Evolutionary conservation across 305 asterid genomes (phyloP).

Genomic region (Solanum chacoense): DNA sequence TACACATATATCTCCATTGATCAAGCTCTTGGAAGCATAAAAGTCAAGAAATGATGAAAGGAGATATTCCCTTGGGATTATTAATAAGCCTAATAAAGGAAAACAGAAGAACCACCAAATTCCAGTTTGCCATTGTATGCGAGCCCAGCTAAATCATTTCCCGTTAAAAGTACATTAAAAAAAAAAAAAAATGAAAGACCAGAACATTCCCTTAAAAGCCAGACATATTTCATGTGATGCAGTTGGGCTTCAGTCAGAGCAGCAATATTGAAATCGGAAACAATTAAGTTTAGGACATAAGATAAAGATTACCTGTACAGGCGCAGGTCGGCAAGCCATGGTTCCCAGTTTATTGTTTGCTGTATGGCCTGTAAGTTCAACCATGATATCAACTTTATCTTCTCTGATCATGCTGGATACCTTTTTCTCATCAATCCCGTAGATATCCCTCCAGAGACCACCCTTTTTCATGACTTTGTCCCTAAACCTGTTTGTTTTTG

Average conservation of each 20-base stretch:
- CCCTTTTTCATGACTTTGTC: conserved; percentile 87
- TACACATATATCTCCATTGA: background rate
- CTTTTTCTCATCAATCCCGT: conserved; percentile 90
- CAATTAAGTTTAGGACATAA: background rate
- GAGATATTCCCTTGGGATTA: background rate
- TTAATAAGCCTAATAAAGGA: background rate
- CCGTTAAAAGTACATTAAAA: background rate
- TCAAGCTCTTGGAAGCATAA: background rate
- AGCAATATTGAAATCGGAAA: background rate
- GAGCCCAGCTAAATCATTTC: background rate
- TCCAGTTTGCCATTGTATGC: background rate
- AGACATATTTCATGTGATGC: background rate
- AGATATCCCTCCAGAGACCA: conserved; percentile 90
- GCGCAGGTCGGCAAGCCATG: conserved; percentile 99
- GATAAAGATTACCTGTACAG: conserved; percentile 70
- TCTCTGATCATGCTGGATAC: conserved; percentile 89
- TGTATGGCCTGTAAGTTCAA: conserved; percentile 98
- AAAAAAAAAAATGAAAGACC: background rate
- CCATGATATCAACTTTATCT: conserved; percentile 91
- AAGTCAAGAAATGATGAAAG: background rate
- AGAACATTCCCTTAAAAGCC: background rate
- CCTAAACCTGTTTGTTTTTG: conserved; percentile 78
- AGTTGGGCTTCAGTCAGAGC: background rate
- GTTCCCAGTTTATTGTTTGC: conserved; percentile 98
- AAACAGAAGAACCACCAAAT: background rate